phyloP scores from a whole-genome alignment of 257 asterid species.

The Gentiana dahurica region DNA sequence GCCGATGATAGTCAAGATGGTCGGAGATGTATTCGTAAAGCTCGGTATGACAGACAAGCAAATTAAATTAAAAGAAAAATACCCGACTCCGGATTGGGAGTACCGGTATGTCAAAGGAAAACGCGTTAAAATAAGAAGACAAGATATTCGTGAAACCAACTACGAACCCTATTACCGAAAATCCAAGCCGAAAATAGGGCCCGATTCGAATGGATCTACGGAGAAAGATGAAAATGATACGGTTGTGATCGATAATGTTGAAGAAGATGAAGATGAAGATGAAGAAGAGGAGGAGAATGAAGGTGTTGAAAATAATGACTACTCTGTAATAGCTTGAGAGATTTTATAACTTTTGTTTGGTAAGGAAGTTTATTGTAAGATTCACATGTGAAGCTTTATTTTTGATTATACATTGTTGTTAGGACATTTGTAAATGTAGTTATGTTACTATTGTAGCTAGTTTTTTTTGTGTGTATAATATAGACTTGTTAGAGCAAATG shows the following conservation, averaged over 20 bases:
- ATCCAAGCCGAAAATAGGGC: constrained; percentile 16
- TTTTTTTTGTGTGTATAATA: too few relatives aligned
- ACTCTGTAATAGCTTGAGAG: constrained; percentile 3
- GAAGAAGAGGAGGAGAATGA: constrained; percentile 6
- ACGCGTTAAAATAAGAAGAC: constrained; percentile 55
- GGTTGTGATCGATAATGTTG: constrained; percentile 12
- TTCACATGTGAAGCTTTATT: too few relatives aligned
- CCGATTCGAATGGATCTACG: constrained; percentile 13
- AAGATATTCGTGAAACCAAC: constrained; percentile 16
- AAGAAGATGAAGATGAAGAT: constrained; percentile 2
- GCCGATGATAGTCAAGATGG: constrained; percentile 44
- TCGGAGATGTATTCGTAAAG: constrained; percentile 65
- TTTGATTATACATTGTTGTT: too few relatives aligned
- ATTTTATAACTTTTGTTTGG: too few relatives aligned
- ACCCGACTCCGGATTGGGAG: constrained; percentile 83
- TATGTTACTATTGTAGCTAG: too few relatives aligned
- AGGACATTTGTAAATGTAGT: too few relatives aligned
- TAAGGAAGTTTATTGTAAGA: too few relatives aligned
- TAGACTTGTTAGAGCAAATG: too few relatives aligned
- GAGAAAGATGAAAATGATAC: constrained; percentile 22
- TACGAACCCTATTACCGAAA: constrained; percentile 8
- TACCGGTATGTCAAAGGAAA: constrained; percentile 65
- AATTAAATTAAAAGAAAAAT: constrained; percentile 54
- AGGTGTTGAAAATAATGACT: constrained; percentile 8
- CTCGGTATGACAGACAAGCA: constrained; percentile 71